These are phyloP conservation scores for Ceratocystis papillata DNA, from an alignment of 2,329 filamentous ascomycete genomes.

Conservation along the genomic window DNA sequence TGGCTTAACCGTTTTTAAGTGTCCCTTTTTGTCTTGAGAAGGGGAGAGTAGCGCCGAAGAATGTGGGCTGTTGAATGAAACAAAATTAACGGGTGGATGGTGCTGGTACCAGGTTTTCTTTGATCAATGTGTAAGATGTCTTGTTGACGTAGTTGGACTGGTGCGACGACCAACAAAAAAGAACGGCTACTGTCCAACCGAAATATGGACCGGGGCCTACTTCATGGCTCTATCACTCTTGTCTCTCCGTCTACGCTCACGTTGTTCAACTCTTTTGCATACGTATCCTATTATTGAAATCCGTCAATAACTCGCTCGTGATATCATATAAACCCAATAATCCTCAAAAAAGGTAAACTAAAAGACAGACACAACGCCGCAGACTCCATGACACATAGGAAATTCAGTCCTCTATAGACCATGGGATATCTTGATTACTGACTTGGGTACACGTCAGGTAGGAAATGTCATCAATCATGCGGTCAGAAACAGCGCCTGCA, in stretches of 20 bases:
- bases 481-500: constrained; percentile 29
- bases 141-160: neutral
- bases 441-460: constrained; percentile 45
- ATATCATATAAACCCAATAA: constrained; percentile 21
- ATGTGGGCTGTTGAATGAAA: no score
- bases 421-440: constrained; percentile 41
- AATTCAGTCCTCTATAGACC: constrained; percentile 33
- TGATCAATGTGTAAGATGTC: neutral
- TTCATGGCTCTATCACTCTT: no score
- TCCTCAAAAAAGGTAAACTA: constrained; percentile 22
- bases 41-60: no score
- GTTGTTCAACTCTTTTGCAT: no score
- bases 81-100: no score
- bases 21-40: neutral
- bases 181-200: neutral
- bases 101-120: neutral
- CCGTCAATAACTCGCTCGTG: constrained; percentile 12
- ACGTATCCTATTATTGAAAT: neutral
- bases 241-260: no score
- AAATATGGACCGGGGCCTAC: neutral
- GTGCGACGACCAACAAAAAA: neutral
- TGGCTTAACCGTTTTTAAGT: no score
- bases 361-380: neutral
- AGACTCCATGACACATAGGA: no score
- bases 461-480: constrained; percentile 36